A percentile compares a stretch with the other conserved stretches of the same genome.
These are phyloP conservation scores for Puccinia polysora DNA, from an alignment of 1,284 basidiomycete genomes.

Conservation along the genomic window DNA sequence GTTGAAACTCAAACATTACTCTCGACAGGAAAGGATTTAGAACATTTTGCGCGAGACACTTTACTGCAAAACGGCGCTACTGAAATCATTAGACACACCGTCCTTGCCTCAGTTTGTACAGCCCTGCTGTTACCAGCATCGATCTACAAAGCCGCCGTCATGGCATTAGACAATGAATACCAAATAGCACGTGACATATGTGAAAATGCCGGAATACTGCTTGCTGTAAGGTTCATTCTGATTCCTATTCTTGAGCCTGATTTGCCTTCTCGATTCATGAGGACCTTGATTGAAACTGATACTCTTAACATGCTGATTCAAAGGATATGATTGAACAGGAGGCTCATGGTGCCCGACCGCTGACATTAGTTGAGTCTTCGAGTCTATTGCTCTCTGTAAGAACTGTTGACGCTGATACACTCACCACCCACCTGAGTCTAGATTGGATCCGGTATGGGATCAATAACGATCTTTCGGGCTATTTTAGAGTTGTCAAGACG, in stretches of 20 bases:
- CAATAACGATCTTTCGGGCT: conserved; percentile 58
- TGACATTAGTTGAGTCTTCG: conserved; percentile 36
- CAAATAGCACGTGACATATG: conserved; percentile 37
- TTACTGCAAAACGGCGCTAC: conserved; percentile 29
- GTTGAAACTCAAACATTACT: conserved; percentile 28
- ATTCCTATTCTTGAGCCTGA: too few relatives aligned
- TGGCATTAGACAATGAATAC: conserved; percentile 40
- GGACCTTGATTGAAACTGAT: neutral
- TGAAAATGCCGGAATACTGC: conserved; percentile 37
- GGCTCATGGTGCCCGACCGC: conserved; percentile 36
- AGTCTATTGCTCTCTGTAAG: neutral
- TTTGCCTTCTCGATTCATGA: neutral
- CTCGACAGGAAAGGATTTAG: conserved; percentile 27
- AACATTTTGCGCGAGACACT: conserved; percentile 27
- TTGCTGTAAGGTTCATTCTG: conserved; percentile 14
- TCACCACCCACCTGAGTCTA: too few relatives aligned
- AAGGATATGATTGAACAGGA: conserved; percentile 39
- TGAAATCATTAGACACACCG: conserved; percentile 35
- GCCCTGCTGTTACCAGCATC: conserved; percentile 33
- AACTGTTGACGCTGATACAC: too few relatives aligned
- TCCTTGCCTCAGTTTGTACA: conserved; percentile 28
- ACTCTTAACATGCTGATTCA: neutral
- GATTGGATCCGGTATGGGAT: conserved; percentile 60
- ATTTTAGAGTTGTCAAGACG: conserved; percentile 55
- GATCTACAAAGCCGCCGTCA: conserved; percentile 35